Conservation (phyloP, 371 early-diverging fungal genomes). For the Mucor racemosus region DNA sequence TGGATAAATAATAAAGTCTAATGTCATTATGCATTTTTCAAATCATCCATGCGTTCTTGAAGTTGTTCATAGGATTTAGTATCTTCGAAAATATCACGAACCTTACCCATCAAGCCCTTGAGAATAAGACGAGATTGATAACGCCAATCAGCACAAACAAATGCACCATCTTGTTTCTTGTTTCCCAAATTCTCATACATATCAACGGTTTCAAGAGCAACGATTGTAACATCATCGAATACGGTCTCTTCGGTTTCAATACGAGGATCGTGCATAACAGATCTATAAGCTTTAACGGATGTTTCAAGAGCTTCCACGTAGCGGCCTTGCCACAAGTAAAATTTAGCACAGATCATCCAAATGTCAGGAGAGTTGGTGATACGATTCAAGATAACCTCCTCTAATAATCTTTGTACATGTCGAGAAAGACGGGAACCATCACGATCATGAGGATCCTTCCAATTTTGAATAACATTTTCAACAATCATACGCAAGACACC, state of each 20-base stretch:
- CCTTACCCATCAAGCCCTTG: slow-evolving; percentile 82
- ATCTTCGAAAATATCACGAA: slow-evolving; percentile 75
- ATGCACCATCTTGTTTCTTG: slow-evolving; percentile 41
- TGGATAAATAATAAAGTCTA: background rate
- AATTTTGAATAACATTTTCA: slow-evolving; percentile 67
- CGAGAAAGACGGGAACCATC: slow-evolving; percentile 43
- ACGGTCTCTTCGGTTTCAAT: slow-evolving; percentile 66
- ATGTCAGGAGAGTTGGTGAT: slow-evolving; percentile 78
- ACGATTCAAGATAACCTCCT: slow-evolving; percentile 69
- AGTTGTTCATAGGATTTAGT: slow-evolving; percentile 65
- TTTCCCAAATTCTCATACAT: slow-evolving; percentile 78
- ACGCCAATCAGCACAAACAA: slow-evolving; percentile 85
- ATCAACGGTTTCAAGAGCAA: slow-evolving; percentile 77
- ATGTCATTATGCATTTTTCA: slow-evolving; percentile 37
- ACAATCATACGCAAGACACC: slow-evolving; percentile 77
- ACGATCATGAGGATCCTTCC: slow-evolving; percentile 62
- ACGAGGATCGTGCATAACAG: slow-evolving; percentile 73
- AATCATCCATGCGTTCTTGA: slow-evolving; percentile 63
- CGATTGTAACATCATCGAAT: slow-evolving; percentile 72
- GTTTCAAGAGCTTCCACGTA: slow-evolving; percentile 77
- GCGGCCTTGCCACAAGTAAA: slow-evolving; percentile 69
- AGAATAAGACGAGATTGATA: slow-evolving; percentile 84
- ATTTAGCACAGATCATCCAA: slow-evolving; percentile 79
- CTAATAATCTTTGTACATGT: slow-evolving; percentile 64
- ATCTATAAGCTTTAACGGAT: slow-evolving; percentile 83